Evolutionary conservation across 2,329 filamentous ascomycete genomes (phyloP).

Genomic region (Diaporthe sp.): DNA sequence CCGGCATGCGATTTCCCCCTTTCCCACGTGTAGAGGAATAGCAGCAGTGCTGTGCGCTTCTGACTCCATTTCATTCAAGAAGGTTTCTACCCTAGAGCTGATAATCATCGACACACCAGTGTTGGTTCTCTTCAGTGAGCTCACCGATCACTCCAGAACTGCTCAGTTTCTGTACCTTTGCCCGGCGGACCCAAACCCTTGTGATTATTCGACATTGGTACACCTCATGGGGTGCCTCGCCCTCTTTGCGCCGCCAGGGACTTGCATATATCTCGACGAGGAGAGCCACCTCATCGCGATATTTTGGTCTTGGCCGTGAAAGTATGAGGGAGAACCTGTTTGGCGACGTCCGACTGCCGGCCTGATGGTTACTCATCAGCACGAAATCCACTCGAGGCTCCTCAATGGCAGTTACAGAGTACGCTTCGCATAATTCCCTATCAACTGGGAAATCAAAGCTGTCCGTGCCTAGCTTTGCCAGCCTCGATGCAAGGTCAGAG

Average conservation of each 20-base stretch:
- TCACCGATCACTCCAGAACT: not conserved
- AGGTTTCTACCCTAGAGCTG: no score
- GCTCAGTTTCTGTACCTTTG: not conserved
- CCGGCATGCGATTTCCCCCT: no score
- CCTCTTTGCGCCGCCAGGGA: not conserved
- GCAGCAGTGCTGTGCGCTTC: no score
- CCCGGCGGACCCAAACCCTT: not conserved
- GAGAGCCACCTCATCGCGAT: not conserved
- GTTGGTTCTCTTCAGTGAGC: not conserved
- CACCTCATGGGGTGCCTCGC: not conserved
- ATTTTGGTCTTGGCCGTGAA: not conserved
- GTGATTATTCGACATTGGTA: not conserved
- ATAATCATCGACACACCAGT: not conserved
- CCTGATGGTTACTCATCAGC: no score
- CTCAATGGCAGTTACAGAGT: not conserved
- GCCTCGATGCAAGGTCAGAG: not conserved
- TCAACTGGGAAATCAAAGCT: not conserved
- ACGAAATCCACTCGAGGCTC: no score
- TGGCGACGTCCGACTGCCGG: not conserved
- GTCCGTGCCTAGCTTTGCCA: not conserved
- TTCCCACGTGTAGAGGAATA: no score
- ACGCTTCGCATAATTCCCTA: not conserved
- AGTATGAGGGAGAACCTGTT: not conserved
- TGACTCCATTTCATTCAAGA: no score
- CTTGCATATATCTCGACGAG: not conserved